Evolutionary conservation across 2,329 filamentous ascomycete genomes (phyloP).

Genomic region (Fusarium albosuccineum): DNA sequence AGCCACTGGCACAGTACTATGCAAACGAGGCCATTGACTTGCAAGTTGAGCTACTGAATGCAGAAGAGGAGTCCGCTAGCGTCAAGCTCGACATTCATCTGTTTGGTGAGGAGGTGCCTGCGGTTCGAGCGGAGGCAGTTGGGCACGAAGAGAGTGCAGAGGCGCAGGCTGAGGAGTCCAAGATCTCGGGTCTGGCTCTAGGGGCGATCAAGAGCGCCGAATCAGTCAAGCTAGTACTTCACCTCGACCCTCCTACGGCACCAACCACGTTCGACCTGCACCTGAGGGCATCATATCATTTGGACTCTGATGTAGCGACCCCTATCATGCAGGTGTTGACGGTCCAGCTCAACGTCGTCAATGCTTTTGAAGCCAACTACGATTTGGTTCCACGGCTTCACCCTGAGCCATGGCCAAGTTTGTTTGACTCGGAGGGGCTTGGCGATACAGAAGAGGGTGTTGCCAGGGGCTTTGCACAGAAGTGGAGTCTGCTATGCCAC

Average conservation of each 20-base stretch:
- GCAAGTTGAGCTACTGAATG: conserved; percentile 79
- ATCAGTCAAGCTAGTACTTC: conserved; percentile 60
- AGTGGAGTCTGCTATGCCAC: conserved; percentile 81
- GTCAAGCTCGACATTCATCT: conserved; percentile 78
- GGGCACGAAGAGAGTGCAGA: conserved; percentile 52
- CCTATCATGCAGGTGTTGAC: conserved; percentile 80
- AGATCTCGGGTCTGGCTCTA: conserved; percentile 57
- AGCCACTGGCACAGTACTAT: conserved; percentile 80
- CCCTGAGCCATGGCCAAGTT: conserved; percentile 84
- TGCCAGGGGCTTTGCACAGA: conserved; percentile 77
- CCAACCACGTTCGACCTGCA: conserved; percentile 75
- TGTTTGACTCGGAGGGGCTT: conserved; percentile 76
- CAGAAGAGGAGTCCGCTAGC: conserved; percentile 83
- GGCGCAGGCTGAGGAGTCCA: conserved; percentile 57
- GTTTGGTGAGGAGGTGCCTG: conserved; percentile 68
- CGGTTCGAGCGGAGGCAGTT: conserved; percentile 57
- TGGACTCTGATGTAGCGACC: conserved; percentile 83
- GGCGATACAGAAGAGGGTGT: conserved; percentile 50
- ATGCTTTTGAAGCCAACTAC: conserved; percentile 92
- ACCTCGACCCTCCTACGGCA: conserved; percentile 62
- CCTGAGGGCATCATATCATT: conserved; percentile 80
- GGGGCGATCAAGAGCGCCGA: conserved; percentile 62
- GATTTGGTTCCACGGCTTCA: conserved; percentile 86
- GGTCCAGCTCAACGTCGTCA: conserved; percentile 78
- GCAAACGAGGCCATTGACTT: conserved; percentile 82